Conservation (phyloP, 1,139 yeast genomes). For the Sugiyamaella paludigena region DNA sequence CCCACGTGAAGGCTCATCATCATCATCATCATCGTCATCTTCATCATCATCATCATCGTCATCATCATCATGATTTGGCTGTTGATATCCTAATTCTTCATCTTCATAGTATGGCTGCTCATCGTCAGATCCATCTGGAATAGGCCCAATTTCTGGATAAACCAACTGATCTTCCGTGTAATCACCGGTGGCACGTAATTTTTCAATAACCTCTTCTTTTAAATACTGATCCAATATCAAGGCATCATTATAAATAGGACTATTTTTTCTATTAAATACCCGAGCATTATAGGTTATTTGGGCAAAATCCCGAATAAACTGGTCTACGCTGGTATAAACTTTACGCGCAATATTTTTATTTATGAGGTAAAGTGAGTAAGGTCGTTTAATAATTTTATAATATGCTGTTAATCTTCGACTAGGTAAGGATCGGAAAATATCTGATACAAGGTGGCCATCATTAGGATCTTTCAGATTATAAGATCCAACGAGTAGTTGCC, state of each 20-base stretch:
- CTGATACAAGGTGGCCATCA: conserved; percentile 35
- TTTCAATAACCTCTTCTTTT: conserved; percentile 50
- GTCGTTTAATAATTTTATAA: conserved; percentile 47
- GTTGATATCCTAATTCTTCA: conserved; percentile 32
- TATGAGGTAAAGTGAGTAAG: conserved; percentile 48
- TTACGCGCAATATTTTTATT: conserved; percentile 48
- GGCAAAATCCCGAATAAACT: conserved; percentile 71
- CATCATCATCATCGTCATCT: conserved; percentile 43
- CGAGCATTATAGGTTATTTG: conserved; percentile 91
- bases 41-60: conserved; percentile 31
- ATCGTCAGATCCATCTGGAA: conserved; percentile 49
- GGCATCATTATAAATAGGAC: conserved; percentile 70
- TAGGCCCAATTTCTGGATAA: conserved; percentile 72
- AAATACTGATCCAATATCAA: conserved; percentile 63
- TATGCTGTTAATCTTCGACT: conserved; percentile 45
- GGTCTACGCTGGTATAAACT: conserved; percentile 59
- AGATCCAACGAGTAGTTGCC: conserved; percentile 33
- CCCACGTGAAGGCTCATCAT: conserved; percentile 39
- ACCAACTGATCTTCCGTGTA: conserved; percentile 42
- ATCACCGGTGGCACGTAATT: conserved; percentile 44
- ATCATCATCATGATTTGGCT: conserved; percentile 26
- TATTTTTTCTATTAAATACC: conserved; percentile 69
- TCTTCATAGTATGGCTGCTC: conserved; percentile 34
- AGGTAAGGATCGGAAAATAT: conserved; percentile 48
- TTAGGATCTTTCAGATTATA: conserved; percentile 33